These are phyloP conservation scores for Umbelopsis vinacea DNA, from an alignment of 192 early-diverging fungal species.

Conservation along the genomic window DNA sequence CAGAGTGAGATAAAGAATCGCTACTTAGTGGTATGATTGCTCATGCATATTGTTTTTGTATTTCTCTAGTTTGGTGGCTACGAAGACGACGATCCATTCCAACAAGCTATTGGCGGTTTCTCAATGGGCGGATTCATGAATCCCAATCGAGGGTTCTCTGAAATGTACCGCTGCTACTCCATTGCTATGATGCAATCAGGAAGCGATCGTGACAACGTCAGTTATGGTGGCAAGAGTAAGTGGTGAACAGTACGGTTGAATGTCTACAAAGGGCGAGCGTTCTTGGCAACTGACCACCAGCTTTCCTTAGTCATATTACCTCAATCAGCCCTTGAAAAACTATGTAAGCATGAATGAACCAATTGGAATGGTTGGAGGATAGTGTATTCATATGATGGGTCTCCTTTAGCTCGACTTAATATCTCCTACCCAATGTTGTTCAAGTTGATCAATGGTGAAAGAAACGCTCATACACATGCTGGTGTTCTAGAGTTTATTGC, in stretches of 20 bases:
- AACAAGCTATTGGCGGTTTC: slow-evolving; percentile 23
- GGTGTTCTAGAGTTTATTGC: slow-evolving; percentile 99
- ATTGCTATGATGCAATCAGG: slow-evolving; percentile 75
- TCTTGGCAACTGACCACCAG: not conserved
- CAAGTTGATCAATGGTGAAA: slow-evolving; percentile 68
- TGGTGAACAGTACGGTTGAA: not conserved
- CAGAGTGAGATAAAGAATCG: too few species aligned
- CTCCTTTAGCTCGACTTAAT: slow-evolving; percentile 67
- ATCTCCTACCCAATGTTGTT: slow-evolving; percentile 95
- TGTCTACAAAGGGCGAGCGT: not conserved
- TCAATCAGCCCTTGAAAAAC: slow-evolving; percentile 71
- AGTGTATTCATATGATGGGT: not conserved
- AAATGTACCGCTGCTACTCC: slow-evolving; percentile 71
- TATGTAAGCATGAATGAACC: slow-evolving; percentile 52
- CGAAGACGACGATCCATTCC: slow-evolving; percentile 41
- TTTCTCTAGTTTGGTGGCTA: slow-evolving; percentile 25
- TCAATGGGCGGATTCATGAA: slow-evolving; percentile 30
- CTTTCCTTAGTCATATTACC: slow-evolving; percentile 73
- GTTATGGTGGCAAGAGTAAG: slow-evolving; percentile 84
- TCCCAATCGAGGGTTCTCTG: slow-evolving; percentile 49
- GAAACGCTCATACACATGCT: slow-evolving; percentile 76
- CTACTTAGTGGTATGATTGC: too few species aligned
- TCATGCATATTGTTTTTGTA: not conserved
- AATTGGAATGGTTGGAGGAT: too few species aligned
- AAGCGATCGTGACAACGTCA: slow-evolving; percentile 72